phyloP scores from a whole-genome alignment of 2,329 filamentous ascomycete genomes.

The Sporothrix schenckii region DNA sequence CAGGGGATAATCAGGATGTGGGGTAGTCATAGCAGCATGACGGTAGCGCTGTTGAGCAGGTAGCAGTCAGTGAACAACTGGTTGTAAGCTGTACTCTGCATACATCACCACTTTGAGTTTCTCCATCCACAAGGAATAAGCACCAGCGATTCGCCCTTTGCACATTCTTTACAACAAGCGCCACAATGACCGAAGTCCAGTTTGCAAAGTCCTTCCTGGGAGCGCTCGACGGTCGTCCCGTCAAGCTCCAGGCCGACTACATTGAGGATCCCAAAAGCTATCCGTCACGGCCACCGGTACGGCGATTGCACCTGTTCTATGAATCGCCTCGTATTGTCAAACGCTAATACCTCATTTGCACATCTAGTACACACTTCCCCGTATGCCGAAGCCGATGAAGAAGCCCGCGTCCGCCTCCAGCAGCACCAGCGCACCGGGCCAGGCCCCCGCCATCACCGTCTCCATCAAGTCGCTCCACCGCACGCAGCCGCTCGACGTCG shows the following conservation, averaged over 20 bases:
- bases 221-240: conserved; percentile 73
- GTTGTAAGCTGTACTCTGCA: background rate
- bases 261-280: conserved; percentile 82
- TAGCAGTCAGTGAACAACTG: background rate
- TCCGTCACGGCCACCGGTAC: conserved; percentile 74
- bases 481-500: conserved; percentile 68
- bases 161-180: conserved; percentile 16
- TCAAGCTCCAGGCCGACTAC: conserved; percentile 86
- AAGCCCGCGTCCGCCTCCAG: conserved; percentile 48
- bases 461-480: conserved; percentile 72
- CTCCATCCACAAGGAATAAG: background rate
- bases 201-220: conserved; percentile 85
- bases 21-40: conserved; percentile 10
- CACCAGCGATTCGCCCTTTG: background rate
- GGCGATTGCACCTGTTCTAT: background rate
- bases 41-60: conserved; percentile 10
- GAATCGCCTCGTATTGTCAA: background rate
- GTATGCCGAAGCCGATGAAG: conserved; percentile 62
- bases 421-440: conserved; percentile 52
- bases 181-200: conserved; percentile 74
- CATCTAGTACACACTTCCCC: conserved; percentile 71
- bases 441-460: conserved; percentile 59
- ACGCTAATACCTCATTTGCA: background rate
- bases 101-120: conserved; percentile 12
- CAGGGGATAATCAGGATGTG: conserved; percentile 8